Evolutionary conservation across 208 protist species (phyloP).

Genomic region (Leishmania lainsoni): DNA sequence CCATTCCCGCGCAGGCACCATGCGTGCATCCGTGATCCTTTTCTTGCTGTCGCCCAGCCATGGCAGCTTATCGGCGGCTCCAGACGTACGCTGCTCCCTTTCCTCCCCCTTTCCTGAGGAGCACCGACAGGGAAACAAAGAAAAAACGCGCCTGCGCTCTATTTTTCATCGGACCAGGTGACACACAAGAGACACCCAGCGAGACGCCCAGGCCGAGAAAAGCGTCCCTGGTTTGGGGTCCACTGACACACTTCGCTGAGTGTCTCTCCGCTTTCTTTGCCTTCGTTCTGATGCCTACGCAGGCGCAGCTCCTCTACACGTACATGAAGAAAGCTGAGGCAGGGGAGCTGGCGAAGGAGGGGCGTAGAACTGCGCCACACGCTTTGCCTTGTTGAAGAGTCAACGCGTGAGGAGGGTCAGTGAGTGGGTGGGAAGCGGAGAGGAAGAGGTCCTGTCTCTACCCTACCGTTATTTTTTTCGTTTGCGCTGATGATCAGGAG

Average conservation of each 20-base stretch:
- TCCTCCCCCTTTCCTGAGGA: too few species aligned
- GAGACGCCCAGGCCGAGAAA: too few species aligned
- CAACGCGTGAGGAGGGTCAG: background rate
- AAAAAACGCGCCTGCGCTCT: too few species aligned
- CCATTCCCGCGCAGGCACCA: background rate
- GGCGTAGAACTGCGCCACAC: background rate
- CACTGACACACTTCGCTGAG: too few species aligned
- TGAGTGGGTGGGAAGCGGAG: background rate
- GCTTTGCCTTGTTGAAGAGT: background rate
- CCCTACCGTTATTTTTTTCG: background rate
- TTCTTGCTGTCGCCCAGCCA: background rate
- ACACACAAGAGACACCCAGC: too few species aligned
- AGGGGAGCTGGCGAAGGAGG: background rate
- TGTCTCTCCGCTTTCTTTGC: too few species aligned
- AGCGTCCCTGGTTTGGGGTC: too few species aligned
- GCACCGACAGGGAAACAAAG: too few species aligned
- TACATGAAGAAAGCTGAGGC: background rate
- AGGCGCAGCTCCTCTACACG: background rate
- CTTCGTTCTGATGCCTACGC: background rate
- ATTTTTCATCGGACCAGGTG: too few species aligned
- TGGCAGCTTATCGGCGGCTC: background rate
- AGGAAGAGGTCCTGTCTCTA: background rate
- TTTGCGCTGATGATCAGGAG: background rate
- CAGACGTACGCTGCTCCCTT: too few species aligned
- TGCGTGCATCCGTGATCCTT: background rate